Conservation (phyloP, 208 protist genomes). For the Acanthamoeba culbertsoni region DNA sequence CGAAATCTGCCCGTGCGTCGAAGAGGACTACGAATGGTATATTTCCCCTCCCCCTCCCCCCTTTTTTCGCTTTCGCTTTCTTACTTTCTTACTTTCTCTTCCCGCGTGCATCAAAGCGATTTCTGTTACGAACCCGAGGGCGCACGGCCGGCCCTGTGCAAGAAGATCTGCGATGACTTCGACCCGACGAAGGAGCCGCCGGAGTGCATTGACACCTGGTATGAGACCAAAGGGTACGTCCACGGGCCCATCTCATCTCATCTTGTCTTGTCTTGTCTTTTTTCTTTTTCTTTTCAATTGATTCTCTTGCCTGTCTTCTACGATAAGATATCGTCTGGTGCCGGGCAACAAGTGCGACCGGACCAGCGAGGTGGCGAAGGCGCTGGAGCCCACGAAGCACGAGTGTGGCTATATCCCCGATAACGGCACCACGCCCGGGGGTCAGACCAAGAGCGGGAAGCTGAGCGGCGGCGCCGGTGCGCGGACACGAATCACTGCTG, state of each 20-base stretch:
- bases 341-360: background rate
- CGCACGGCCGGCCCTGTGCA: background rate
- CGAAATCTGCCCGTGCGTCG: background rate
- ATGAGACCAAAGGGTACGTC: background rate
- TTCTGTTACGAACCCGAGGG: background rate
- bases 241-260: background rate
- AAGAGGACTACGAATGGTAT: conserved; percentile 51
- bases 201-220: background rate
- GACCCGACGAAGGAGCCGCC: background rate
- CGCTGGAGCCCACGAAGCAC: background rate
- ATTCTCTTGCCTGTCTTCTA: background rate
- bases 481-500: background rate
- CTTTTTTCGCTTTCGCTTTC: background rate
- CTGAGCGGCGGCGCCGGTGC: background rate
- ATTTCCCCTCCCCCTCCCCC: background rate
- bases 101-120: too few relatives aligned
- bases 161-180: background rate
- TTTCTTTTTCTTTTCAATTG: background rate
- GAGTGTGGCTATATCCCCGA: background rate
- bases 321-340: background rate
- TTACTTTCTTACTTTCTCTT: background rate
- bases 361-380: background rate
- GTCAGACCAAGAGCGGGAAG: background rate
- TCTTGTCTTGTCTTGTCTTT: background rate
- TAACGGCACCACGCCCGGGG: background rate